A percentile compares a stretch with the other conserved stretches of the same genome.
Evolutionary conservation across 2,329 filamentous ascomycete species (phyloP).

Genomic region (Pseudocercospora crystallina): DNA sequence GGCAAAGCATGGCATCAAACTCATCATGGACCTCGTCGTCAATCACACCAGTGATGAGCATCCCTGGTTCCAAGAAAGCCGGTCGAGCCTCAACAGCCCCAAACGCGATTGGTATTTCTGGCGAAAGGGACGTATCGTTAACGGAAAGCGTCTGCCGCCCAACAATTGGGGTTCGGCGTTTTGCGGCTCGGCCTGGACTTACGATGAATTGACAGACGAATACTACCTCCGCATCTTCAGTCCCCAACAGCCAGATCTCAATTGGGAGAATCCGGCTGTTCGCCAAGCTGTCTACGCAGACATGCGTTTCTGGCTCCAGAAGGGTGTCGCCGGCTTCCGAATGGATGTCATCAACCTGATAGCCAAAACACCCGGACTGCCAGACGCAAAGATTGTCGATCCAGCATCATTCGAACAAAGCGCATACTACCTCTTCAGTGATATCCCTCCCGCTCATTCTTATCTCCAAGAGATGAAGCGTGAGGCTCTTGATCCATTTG

Average conservation of each 20-base stretch:
- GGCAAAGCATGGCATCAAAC: conserved; percentile 45
- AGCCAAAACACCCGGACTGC: conserved; percentile 43
- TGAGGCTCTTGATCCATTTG: conserved; percentile 40
- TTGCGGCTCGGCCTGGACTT: conserved; percentile 44
- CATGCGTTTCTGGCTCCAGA: conserved; percentile 49
- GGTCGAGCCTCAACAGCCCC: conserved; percentile 47
- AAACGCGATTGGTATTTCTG: conserved; percentile 68
- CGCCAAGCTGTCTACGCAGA: conserved; percentile 47
- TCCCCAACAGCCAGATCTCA: conserved; percentile 48
- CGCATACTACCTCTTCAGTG: conserved; percentile 20
- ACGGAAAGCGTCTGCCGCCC: conserved; percentile 58
- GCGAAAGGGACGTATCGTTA: conserved; percentile 59
- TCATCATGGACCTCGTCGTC: conserved; percentile 48
- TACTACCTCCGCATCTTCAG: conserved; percentile 52
- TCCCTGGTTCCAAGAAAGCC: conserved; percentile 58
- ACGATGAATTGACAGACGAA: conserved; percentile 46
- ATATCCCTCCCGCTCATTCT: conserved; percentile 16
- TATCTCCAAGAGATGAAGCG: conserved; percentile 23
- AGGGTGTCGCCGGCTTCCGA: conserved; percentile 44
- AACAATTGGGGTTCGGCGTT: conserved; percentile 53
- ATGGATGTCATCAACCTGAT: conserved; percentile 53
- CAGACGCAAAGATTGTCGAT: conserved; percentile 43
- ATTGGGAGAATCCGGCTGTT: conserved; percentile 48
- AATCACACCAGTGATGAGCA: conserved; percentile 46
- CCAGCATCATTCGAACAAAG: conserved; percentile 27